These are phyloP conservation scores for Lyophyllum semitale DNA, from an alignment of 768 basidiomycete genomes.

Conservation along the genomic window DNA sequence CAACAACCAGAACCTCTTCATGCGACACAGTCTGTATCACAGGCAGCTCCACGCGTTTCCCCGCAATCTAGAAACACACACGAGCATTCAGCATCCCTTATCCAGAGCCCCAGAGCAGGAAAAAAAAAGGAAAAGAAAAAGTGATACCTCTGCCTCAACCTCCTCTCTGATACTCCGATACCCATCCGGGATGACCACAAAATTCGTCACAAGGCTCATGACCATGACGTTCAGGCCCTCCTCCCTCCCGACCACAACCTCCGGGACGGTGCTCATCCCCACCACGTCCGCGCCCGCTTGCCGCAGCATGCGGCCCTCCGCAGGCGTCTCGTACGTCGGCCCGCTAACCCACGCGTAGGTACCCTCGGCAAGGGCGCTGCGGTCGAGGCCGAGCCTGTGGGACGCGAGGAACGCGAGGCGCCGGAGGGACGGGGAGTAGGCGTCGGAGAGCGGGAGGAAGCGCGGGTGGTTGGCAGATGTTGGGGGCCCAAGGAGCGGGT, in stretches of 20 bases:
- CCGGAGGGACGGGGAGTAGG: slow-evolving; percentile 75
- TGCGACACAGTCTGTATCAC: slow-evolving; percentile 62
- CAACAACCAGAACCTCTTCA: slow-evolving; percentile 72
- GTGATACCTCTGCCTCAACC: slow-evolving; percentile 76
- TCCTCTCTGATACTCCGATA: slow-evolving; percentile 74
- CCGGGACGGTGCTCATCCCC: slow-evolving; percentile 92
- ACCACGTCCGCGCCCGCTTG: slow-evolving; percentile 85
- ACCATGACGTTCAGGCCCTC: slow-evolving; percentile 77
- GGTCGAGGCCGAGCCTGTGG: slow-evolving; percentile 54
- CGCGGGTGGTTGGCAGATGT: slow-evolving; percentile 62
- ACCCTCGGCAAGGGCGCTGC: slow-evolving; percentile 71
- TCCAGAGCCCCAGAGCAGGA: neutral
- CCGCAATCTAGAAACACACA: slow-evolving; percentile 54
- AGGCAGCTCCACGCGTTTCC: slow-evolving; percentile 46
- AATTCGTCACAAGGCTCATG: slow-evolving; percentile 84
- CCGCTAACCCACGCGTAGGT: slow-evolving; percentile 90
- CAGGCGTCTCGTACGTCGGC: slow-evolving; percentile 88
- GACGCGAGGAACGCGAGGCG: slow-evolving; percentile 73
- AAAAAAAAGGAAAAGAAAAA: slow-evolving; percentile 19
- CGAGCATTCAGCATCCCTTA: too few species aligned
- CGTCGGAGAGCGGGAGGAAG: slow-evolving; percentile 83
- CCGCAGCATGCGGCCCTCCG: slow-evolving; percentile 79
- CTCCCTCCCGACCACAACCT: slow-evolving; percentile 79
- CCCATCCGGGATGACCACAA: slow-evolving; percentile 70
- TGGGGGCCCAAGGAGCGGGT: slow-evolving; percentile 77